A percentile compares a stretch with the other conserved stretches of the same genome.
phyloP scores from a whole-genome alignment of 805 yeast genomes.

The Lachancea cidri region DNA sequence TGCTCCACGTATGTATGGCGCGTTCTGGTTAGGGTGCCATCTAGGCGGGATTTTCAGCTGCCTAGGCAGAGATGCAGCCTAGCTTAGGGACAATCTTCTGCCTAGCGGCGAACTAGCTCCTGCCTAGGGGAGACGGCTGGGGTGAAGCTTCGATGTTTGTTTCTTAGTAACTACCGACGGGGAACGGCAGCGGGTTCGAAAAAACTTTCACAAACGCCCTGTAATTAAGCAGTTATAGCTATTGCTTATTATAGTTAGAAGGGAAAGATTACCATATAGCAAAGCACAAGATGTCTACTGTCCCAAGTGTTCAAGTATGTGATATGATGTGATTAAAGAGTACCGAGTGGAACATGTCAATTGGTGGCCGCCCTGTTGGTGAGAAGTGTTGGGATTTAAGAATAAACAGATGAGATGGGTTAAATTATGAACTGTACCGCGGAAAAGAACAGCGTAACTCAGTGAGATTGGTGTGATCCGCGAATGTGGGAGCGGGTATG shows the following conservation, averaged over 20 bases:
- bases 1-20: too few relatives aligned
- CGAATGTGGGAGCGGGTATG: too few relatives aligned
- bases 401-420: neutral
- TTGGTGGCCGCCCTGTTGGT: neutral
- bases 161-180: slow-evolving; percentile 1
- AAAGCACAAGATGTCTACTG: slow-evolving; percentile 55
- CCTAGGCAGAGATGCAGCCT: too few relatives aligned
- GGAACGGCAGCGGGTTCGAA: slow-evolving; percentile 1
- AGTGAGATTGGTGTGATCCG: too few relatives aligned
- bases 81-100: too few relatives aligned
- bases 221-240: neutral
- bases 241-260: neutral
- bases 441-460: neutral
- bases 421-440: neutral
- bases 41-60: too few relatives aligned
- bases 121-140: too few relatives aligned
- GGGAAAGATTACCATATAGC: slow-evolving; percentile 12
- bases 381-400: neutral
- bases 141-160: too few relatives aligned
- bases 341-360: neutral
- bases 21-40: too few relatives aligned
- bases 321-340: slow-evolving; percentile 5
- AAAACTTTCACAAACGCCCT: slow-evolving; percentile 8
- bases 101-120: too few relatives aligned
- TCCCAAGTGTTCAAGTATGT: slow-evolving; percentile 89